Evolutionary conservation across 1,284 basidiomycete species (phyloP).

Genomic region (Pisolithus thermaeus): DNA sequence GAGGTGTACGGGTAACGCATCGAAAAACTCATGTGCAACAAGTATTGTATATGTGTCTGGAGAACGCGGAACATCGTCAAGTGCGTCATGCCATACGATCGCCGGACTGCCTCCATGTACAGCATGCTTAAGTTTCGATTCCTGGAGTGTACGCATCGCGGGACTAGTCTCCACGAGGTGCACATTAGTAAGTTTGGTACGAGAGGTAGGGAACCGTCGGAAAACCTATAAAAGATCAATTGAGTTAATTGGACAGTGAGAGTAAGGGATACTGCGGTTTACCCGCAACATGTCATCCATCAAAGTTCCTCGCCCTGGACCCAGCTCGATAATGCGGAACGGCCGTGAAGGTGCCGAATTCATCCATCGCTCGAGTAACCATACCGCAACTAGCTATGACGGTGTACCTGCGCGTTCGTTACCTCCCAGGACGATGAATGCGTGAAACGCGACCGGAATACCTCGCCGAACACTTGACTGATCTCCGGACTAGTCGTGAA

Average conservation of each 20-base stretch:
- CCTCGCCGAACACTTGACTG: constrained; percentile 95
- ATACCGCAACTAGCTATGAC: constrained; percentile 75
- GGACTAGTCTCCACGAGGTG: constrained; percentile 81
- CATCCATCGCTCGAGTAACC: constrained; percentile 81
- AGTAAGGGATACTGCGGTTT: constrained; percentile 30
- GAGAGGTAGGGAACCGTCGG: constrained; percentile 41
- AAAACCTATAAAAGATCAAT: constrained; percentile 44
- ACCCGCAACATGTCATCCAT: constrained; percentile 90
- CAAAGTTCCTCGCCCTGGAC: constrained; percentile 91
- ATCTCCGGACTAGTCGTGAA: constrained; percentile 98
- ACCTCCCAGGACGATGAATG: constrained; percentile 20
- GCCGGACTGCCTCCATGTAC: constrained; percentile 27
- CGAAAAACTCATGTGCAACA: constrained; percentile 97
- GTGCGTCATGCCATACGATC: constrained; percentile 70
- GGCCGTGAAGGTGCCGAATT: constrained; percentile 44
- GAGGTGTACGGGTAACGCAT: constrained; percentile 90
- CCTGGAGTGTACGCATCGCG: constrained; percentile 63
- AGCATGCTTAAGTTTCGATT: constrained; percentile 41
- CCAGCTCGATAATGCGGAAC: constrained; percentile 84
- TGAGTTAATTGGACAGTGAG: not conserved
- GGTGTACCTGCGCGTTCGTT: constrained; percentile 30
- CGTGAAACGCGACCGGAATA: constrained; percentile 28
- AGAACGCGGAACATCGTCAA: constrained; percentile 60
- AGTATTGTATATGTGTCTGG: constrained; percentile 75
- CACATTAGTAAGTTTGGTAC: constrained; percentile 45